Percentiles rank a stretch among this genome's conserved stretches.
Conservation (phyloP, 1,139 yeast species). For the Candida tropicalis region DNA sequence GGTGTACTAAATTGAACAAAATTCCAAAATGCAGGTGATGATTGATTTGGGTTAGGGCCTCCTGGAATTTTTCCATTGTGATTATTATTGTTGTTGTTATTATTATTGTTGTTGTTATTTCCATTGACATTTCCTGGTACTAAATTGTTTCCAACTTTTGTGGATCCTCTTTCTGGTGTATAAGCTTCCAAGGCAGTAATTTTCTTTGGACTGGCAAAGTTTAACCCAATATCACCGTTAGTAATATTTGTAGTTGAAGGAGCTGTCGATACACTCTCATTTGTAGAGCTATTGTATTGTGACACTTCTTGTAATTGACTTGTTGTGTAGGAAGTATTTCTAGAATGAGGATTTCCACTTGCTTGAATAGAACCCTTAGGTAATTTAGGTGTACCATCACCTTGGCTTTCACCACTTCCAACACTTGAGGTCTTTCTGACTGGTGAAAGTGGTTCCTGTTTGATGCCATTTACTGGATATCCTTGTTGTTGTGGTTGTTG, state of each 20-base stretch:
- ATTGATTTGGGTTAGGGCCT: constrained; percentile 35
- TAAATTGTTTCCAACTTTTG: constrained; percentile 1
- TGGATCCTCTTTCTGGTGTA: constrained; percentile 76
- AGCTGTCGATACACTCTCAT: constrained; percentile 7
- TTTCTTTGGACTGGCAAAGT: constrained; percentile 55
- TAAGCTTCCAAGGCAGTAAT: constrained; percentile 74
- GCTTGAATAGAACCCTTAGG: constrained; percentile 29
- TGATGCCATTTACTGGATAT: constrained; percentile 5
- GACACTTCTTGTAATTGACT: constrained; percentile 10
- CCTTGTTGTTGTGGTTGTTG: constrained; percentile 21
- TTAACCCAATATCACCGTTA: constrained; percentile 35
- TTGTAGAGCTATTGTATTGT: constrained; percentile 6
- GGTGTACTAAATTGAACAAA: constrained; percentile 78
- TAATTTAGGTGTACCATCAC: constrained; percentile 35
- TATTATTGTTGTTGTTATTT: constrained; percentile 2
- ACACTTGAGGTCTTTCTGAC: constrained; percentile 24
- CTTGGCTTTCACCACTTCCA: constrained; percentile 11
- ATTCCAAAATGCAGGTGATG: constrained; percentile 79
- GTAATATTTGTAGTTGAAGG: constrained; percentile 8
- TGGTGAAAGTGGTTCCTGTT: constrained; percentile 37
- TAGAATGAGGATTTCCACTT: constrained; percentile 11
- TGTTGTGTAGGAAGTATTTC: constrained; percentile 18
- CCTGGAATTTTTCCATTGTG: constrained; percentile 17
- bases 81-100: constrained; percentile 18
- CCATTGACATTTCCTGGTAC: constrained; percentile 7